phyloP scores from a whole-genome alignment of 2,329 filamentous ascomycete genomes.

The Cryphonectria nitschkei region DNA sequence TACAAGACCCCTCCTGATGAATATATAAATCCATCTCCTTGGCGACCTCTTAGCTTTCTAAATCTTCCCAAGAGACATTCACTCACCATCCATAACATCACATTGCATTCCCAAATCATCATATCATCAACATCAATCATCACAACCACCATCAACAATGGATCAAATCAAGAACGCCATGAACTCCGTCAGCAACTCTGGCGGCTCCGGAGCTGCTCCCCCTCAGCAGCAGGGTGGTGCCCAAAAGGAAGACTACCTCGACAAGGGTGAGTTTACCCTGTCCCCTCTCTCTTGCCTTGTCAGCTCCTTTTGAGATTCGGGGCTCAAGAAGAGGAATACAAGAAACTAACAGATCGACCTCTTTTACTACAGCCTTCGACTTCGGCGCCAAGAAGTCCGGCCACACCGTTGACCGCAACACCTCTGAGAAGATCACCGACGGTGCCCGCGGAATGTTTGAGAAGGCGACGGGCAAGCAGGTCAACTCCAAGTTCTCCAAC shows the following conservation, averaged over 20 bases:
- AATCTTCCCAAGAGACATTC: not conserved
- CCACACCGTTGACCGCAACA: conserved; percentile 28
- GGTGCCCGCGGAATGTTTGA: conserved; percentile 40
- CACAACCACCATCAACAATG: not conserved
- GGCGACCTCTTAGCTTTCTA: not conserved
- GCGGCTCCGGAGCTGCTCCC: conserved; percentile 16
- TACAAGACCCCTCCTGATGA: not conserved
- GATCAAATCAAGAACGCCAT: conserved; percentile 6
- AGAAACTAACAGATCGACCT: not conserved
- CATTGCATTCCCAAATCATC: not conserved
- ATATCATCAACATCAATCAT: not conserved
- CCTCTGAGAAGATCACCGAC: conserved; percentile 41
- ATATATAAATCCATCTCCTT: not conserved
- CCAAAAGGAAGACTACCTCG: conserved; percentile 39
- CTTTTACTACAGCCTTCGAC: conserved; percentile 33
- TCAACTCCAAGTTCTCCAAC: conserved; percentile 42
- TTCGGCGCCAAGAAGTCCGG: conserved; percentile 36
- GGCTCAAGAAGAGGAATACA: not conserved
- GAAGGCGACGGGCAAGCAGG: conserved; percentile 45
- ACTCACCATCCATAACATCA: not conserved
- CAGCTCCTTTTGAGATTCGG: too few relatives aligned
- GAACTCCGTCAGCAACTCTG: conserved; percentile 11
- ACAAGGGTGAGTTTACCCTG: conserved; percentile 36
- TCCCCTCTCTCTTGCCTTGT: not conserved
- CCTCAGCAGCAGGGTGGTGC: conserved; percentile 26